phyloP scores from a whole-genome alignment of 1,284 basidiomycete species.

The Apiotrichum akiyoshidainum region DNA sequence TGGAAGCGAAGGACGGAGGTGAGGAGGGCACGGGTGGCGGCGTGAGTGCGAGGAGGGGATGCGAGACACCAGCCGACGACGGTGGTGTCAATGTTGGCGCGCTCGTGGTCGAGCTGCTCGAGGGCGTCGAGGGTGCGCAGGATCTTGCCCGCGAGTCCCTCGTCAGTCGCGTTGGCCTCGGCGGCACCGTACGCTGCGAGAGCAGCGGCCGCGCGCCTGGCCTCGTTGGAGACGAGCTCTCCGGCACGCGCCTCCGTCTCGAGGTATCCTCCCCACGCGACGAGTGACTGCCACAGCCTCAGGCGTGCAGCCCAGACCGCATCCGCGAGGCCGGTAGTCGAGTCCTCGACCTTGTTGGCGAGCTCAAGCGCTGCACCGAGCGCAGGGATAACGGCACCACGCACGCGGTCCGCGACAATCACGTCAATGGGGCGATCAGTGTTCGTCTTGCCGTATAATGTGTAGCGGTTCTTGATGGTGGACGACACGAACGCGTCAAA shows the following conservation, averaged over 20 bases:
- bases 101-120: constrained; percentile 35
- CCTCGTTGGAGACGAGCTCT: constrained; percentile 23
- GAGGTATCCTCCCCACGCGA: constrained; percentile 45
- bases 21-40: constrained; percentile 22
- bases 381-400: constrained; percentile 29
- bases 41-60: constrained; percentile 14
- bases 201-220: constrained; percentile 17
- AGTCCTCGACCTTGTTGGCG: constrained; percentile 22
- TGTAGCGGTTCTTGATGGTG: constrained; percentile 26
- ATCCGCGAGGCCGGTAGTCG: constrained; percentile 2
- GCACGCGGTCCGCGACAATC: constrained; percentile 34
- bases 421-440: constrained; percentile 35
- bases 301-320: constrained; percentile 21
- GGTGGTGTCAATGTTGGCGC: constrained; percentile 23
- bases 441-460: constrained; percentile 31
- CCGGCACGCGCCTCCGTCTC: constrained; percentile 36
- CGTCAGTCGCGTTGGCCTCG: constrained; percentile 16
- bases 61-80: constrained; percentile 38
- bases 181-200: constrained; percentile 19
- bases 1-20: constrained; percentile 30
- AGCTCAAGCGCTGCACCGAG: constrained; percentile 19
- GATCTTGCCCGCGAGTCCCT: constrained; percentile 17
- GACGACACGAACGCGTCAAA: constrained; percentile 27
- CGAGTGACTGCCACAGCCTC: constrained; percentile 31
- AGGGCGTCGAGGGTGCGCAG: constrained; percentile 23